Evolutionary conservation across 1,284 basidiomycete species (phyloP), one percentile per base, ranked within the genome.

Genomic region (Microstroma glucosiphilum): DNA sequence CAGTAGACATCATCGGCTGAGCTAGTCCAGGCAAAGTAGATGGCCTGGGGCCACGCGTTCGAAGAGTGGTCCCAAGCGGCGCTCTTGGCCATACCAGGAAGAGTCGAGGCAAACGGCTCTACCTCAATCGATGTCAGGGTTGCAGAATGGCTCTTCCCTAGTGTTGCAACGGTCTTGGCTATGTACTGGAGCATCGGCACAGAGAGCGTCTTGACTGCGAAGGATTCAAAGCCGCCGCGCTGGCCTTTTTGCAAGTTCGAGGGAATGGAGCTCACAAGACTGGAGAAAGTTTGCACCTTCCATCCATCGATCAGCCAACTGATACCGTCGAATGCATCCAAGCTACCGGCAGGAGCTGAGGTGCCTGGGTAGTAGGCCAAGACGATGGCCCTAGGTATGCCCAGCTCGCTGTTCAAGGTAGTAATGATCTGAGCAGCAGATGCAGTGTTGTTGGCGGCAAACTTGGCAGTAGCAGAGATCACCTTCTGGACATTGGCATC

Each of bases 21-120:
- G 60, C 72, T 66, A 46, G 55, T 54, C 72, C 72, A 74, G 23
- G 65, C 60, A 57, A 70, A 71, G 64, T 71, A 74, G 30, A 74
- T 59, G 62, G 69, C 68, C 25, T 74, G 62, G n/a, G 69, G 72
- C n/a, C 69, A 62, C 0, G 72, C 67, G 25, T 66, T 64, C 53
- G 64, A 68, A 12, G 37, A 61, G 62, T 74, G 71, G 1, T 65
- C 64, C 63, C 64, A 74, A 12, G 68, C 70, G 19, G 66, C 59
- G 2, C 68, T 66, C 19, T 58, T 43, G 12, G 65, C 64, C 59
- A 37, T 4, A 37, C 30, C 30, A 9, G 30, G 60, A 26, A 15
- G 19, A 9, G 8, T 61, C 40, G 55, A 68, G 67, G 64, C 30
- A 37, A 73, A 73, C 1, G 69, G 72, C 64, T 73, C 69, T 7